phyloP scores from a whole-genome alignment of 768 basidiomycete species.

The Hericium coralloides region DNA sequence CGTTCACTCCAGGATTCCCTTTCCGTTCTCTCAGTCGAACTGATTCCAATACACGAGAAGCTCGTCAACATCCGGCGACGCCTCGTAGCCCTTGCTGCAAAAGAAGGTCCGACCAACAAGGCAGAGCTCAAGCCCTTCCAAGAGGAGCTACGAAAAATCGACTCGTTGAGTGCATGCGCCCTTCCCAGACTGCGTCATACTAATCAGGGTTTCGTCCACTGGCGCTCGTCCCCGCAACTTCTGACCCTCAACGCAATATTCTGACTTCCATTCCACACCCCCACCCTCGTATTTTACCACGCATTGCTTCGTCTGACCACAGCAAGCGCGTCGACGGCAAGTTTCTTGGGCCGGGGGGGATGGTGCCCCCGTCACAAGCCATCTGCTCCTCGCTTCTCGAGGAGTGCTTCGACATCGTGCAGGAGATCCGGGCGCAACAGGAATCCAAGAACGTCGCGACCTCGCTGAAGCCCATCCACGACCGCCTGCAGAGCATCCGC shows the following conservation, averaged over 20 bases:
- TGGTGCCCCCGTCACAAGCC: constrained; percentile 86
- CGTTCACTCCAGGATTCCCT: constrained; percentile 75
- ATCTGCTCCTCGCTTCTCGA: constrained; percentile 88
- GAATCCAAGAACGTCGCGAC: constrained; percentile 82
- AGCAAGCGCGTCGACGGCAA: constrained; percentile 94
- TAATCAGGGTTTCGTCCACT: not conserved
- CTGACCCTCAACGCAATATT: not conserved
- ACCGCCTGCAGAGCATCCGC: constrained; percentile 80
- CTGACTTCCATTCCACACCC: not conserved
- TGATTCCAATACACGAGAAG: constrained; percentile 84
- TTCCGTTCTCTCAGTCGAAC: constrained; percentile 80
- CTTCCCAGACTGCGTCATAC: not conserved
- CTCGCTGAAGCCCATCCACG: constrained; percentile 86
- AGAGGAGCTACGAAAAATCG: constrained; percentile 92
- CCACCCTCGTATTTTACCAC: constrained; percentile 15
- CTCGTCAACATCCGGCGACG: constrained; percentile 84
- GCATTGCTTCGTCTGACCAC: constrained; percentile 3
- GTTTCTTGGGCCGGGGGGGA: constrained; percentile 86
- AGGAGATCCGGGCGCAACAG: constrained; percentile 92
- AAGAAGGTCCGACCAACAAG: constrained; percentile 72
- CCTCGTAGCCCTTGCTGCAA: constrained; percentile 80
- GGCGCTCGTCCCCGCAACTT: not conserved
- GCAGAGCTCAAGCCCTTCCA: constrained; percentile 82
- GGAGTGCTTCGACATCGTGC: constrained; percentile 91
- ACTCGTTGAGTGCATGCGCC: constrained; percentile 69